Base-by-base conservation (phyloP, 306 rosid genomes). In the Dryas octopetala region DNA sequence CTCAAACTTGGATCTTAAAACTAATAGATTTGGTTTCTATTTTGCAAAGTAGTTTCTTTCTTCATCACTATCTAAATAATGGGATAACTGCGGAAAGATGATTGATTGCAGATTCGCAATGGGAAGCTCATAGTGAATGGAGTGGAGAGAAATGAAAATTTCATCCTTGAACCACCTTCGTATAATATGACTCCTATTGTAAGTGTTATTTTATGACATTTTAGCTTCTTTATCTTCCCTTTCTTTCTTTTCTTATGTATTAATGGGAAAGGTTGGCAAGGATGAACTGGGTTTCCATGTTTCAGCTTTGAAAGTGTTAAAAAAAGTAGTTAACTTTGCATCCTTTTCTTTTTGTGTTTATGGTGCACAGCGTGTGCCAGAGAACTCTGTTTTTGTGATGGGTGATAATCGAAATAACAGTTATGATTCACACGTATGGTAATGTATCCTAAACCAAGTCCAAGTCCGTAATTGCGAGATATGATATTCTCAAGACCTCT, bases 351-450 rank as follows among this genome's bases (percentile, higher is more conserved):
- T 73, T 79, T 62, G 7, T 19, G 66, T 50, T 71, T 59, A 75
- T 57, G 55, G 45, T 75, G 23, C 78, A 79, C 86, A 96, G 99
- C 88, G 82, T 49, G 98, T 96, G 47, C 98, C 99, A 5, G 89
- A 96, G 69, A 86, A 89, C 68, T 83, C 84, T 4, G 96, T 96
- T 9, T 95, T 96, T 79, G 99, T 92, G 84, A 96, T 96, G 99
- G 99, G 98, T 45, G 99, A 96, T 84, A 96, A 96, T 83, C 93
- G 99, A 78, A 96, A 96, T 71, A 96, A 96, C 87, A 92, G 99
- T 88, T 92, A 96, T 3, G 99, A 96, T 72, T 96, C 99, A 26
- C 99, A 92, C 75, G 96, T 92, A 66, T 96, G 99, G 99, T 96
- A 88, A 82, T 71, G 70, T 72, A 68, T 73, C 66, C 28, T 44